Percentiles rank a stretch among this genome's conserved stretches.
These are phyloP conservation scores for Viridothelium virens DNA, from an alignment of 495 filamentous ascomycete genomes.

Conservation along the genomic window DNA sequence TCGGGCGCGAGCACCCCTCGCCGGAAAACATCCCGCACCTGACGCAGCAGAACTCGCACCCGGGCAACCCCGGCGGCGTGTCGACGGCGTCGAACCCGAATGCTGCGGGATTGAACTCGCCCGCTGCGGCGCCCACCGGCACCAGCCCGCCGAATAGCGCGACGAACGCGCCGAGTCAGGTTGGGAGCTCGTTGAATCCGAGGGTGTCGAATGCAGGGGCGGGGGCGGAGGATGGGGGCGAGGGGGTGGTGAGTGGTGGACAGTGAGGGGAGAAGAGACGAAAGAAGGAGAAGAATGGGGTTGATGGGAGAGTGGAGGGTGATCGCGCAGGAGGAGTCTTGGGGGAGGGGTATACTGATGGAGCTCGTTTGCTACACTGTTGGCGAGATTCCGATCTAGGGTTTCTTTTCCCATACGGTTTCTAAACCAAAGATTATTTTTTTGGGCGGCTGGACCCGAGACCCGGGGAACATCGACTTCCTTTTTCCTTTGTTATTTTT, in stretches of 20 bases:
- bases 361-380: background rate
- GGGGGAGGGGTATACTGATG: background rate
- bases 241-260: background rate
- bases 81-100: slow-evolving; percentile 3
- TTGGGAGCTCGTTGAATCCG: background rate
- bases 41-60: slow-evolving; percentile 2
- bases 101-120: background rate
- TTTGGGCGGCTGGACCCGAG: background rate
- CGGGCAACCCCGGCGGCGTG: background rate
- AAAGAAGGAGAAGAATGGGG: background rate
- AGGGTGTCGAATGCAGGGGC: background rate
- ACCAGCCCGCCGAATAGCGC: slow-evolving; percentile 6
- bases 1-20: slow-evolving; percentile 88
- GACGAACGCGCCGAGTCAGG: slow-evolving; percentile 3
- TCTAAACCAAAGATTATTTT: background rate
- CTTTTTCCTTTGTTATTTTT: background rate
- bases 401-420: background rate
- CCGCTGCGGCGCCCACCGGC: background rate
- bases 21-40: slow-evolving; percentile 7
- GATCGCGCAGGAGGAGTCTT: background rate
- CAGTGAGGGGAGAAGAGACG: too few relatives aligned
- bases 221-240: background rate
- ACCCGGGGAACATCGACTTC: background rate
- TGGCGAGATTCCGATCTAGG: background rate
- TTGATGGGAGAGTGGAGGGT: background rate